These are phyloP conservation scores for Chenopodium quinoa DNA, from an alignment of 148 eudicot genomes.

Conservation along the genomic window DNA sequence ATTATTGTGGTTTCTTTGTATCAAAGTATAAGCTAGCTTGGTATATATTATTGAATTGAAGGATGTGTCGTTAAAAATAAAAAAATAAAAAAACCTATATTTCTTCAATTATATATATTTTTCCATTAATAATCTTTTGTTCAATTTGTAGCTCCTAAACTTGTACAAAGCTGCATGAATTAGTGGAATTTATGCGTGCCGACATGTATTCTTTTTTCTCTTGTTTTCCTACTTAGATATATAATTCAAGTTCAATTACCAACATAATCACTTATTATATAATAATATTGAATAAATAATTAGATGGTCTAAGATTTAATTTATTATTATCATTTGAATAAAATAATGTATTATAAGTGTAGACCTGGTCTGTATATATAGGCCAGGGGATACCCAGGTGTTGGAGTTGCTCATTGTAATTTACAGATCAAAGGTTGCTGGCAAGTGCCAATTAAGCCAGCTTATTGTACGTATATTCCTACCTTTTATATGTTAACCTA, in stretches of 20 bases:
- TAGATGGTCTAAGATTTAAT: no score
- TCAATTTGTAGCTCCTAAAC: neutral
- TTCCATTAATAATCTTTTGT: no score
- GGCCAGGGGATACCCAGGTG: neutral
- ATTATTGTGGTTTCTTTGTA: neutral
- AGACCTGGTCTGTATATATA: neutral
- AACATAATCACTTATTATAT: neutral
- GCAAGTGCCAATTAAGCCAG: constrained; percentile 1
- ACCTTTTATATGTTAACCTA: neutral
- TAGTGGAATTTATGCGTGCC: neutral
- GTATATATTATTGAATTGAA: no score
- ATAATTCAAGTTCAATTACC: neutral
- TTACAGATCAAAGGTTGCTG: constrained; percentile 11
- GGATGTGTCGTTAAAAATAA: no score
- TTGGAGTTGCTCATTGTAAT: constrained; percentile 9
- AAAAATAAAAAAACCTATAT: no score
- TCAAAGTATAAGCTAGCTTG: neutral
- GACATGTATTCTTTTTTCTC: neutral
- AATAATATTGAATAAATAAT: no score
- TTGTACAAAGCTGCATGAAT: no score
- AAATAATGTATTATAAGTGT: neutral
- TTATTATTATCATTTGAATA: no score
- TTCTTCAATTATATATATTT: no score
- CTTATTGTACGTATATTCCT: neutral
- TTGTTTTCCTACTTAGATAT: neutral